phyloP scores from a whole-genome alignment of 2,329 filamentous ascomycete genomes.

The Sclerotinia sclerotiorum region DNA sequence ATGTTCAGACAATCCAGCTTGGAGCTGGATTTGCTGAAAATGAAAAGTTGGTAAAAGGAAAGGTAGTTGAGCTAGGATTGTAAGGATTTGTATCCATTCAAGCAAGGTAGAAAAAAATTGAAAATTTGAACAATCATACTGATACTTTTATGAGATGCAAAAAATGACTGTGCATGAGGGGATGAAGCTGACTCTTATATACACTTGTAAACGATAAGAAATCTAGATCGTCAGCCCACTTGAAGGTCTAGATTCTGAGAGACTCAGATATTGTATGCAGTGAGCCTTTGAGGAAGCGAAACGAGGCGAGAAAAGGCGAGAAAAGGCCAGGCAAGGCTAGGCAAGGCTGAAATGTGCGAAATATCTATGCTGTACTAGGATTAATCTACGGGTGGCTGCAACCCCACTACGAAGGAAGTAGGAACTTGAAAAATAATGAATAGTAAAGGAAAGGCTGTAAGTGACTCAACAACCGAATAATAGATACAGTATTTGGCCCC shows the following conservation, averaged over 20 bases:
- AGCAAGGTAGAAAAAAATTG: background rate
- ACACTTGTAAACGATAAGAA: background rate
- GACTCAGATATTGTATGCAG: constrained; percentile 11
- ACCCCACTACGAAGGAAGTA: background rate
- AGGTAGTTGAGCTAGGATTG: background rate
- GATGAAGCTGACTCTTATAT: constrained; percentile 6
- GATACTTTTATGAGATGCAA: background rate
- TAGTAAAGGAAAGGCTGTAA: constrained; percentile 6
- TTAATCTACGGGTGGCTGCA: constrained; percentile 3
- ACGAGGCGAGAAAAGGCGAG: background rate
- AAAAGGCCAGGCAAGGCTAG: background rate
- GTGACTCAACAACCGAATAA: background rate
- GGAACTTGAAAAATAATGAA: background rate
- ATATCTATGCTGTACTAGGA: background rate
- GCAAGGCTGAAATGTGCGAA: background rate
- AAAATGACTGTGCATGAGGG: background rate
- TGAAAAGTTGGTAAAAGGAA: background rate
- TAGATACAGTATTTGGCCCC: background rate
- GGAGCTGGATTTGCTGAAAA: background rate
- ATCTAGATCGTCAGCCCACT: constrained; percentile 21
- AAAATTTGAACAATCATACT: background rate
- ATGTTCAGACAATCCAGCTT: background rate
- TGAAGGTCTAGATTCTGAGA: constrained; percentile 18
- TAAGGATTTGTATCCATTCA: background rate
- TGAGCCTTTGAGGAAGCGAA: constrained; percentile 12